A percentile compares a stretch with the other conserved stretches of the same genome.
phyloP scores from a whole-genome alignment of 345 rosid species.

The Eucalyptus regnans region DNA sequence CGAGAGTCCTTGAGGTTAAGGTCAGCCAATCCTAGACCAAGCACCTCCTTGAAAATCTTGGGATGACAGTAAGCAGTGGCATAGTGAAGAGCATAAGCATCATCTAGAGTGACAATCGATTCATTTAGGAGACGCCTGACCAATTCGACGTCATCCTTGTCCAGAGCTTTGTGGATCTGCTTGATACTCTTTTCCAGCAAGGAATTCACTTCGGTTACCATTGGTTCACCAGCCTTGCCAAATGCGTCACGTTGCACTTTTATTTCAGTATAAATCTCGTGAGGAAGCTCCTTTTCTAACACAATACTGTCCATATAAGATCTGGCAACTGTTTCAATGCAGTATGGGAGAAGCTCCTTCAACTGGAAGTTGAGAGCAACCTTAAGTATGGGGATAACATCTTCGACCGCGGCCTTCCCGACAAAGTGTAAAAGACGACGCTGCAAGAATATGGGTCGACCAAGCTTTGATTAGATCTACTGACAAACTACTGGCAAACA shows the following conservation, averaged over 20 bases:
- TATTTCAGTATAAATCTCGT: slow-evolving; percentile 2
- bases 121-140: slow-evolving; percentile 17
- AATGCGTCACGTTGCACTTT: slow-evolving; percentile 1
- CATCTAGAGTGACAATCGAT: slow-evolving; percentile 14
- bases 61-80: slow-evolving; percentile 38
- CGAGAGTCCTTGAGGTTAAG: slow-evolving; percentile 18
- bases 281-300: slow-evolving; percentile 24
- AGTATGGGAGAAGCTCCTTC: slow-evolving; percentile 5
- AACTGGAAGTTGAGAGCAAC: slow-evolving; percentile 22
- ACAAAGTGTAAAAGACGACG: slow-evolving; percentile 22
- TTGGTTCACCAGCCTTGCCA: background rate
- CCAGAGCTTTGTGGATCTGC: slow-evolving; percentile 32
- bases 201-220: background rate
- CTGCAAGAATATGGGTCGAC: slow-evolving; percentile 7
- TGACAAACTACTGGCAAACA: background rate
- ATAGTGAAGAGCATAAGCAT: slow-evolving; percentile 35
- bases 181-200: slow-evolving; percentile 8
- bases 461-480: background rate
- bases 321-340: slow-evolving; percentile 8
- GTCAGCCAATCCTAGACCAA: slow-evolving; percentile 9
- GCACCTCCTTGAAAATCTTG: slow-evolving; percentile 25
- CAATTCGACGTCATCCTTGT: slow-evolving; percentile 26
- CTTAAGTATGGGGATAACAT: slow-evolving; percentile 22
- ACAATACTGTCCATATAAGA: slow-evolving; percentile 16
- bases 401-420: slow-evolving; percentile 22